Evolutionary conservation across 2,329 filamentous ascomycete genomes (phyloP).

Genomic region (Talaromyces rugulosus): DNA sequence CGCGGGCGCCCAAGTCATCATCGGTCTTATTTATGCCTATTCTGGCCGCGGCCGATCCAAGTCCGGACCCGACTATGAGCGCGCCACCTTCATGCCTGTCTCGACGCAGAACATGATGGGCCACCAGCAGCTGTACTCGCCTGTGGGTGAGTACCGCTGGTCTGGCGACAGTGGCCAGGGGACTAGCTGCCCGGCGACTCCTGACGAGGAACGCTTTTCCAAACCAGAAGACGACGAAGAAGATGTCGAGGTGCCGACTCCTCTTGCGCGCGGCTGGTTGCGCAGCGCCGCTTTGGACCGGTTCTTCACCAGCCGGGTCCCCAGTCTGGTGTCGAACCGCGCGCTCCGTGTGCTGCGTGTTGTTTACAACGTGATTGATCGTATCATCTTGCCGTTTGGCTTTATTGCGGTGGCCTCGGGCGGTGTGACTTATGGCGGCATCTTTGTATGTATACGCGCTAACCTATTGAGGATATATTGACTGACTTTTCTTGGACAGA

Average conservation of each 20-base stretch:
- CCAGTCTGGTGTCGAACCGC: conserved; percentile 52
- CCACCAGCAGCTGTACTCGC: conserved; percentile 44
- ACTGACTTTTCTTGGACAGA: conserved; percentile 43
- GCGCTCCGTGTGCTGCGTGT: conserved; percentile 57
- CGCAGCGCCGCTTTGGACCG: conserved; percentile 44
- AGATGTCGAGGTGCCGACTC: conserved; percentile 34
- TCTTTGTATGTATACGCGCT: conserved; percentile 63
- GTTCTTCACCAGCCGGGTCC: conserved; percentile 53
- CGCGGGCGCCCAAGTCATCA: conserved; percentile 63
- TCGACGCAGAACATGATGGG: conserved; percentile 54
- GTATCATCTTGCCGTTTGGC: conserved; percentile 71
- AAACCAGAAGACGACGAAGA: conserved; percentile 43
- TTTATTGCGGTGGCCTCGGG: conserved; percentile 71
- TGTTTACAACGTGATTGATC: conserved; percentile 66
- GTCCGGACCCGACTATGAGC: conserved; percentile 41
- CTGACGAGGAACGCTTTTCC: conserved; percentile 51
- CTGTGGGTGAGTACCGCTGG: conserved; percentile 48
- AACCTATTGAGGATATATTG: too few relatives aligned
- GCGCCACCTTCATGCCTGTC: conserved; percentile 59
- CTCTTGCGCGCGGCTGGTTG: conserved; percentile 37
- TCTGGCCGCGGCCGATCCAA: conserved; percentile 44
- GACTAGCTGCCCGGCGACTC: conserved; percentile 63
- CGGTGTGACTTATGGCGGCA: conserved; percentile 70
- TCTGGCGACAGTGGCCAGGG: conserved; percentile 72
- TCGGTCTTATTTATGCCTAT: conserved; percentile 63